These are phyloP conservation scores for Salisapilia sapeloensis DNA, from an alignment of 352 stramenopile species.

Conservation along the genomic window DNA sequence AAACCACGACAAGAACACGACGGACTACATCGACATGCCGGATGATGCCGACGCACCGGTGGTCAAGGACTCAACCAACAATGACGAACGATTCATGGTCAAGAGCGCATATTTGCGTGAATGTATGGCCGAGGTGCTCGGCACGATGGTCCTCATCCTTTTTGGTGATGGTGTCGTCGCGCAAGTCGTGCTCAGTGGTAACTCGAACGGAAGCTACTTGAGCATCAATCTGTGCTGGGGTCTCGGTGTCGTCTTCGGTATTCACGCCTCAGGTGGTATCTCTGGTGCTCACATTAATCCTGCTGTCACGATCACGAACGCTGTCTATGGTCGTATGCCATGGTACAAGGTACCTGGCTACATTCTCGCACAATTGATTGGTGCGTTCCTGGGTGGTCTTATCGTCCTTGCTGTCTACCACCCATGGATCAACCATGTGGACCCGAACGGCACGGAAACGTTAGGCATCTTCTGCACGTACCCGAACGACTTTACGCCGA, in stretches of 20 bases:
- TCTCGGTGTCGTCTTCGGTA: constrained; percentile 23
- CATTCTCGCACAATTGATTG: constrained; percentile 18
- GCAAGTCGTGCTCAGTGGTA: constrained; percentile 12
- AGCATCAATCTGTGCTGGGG: constrained; percentile 22
- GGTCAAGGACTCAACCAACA: too few species aligned
- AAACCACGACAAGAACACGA: constrained; percentile 6
- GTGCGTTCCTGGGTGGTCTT: constrained; percentile 19
- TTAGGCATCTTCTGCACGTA: constrained; percentile 32
- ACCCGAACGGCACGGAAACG: constrained; percentile 16
- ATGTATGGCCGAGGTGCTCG: constrained; percentile 15
- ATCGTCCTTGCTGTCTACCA: constrained; percentile 33
- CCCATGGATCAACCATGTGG: constrained; percentile 20
- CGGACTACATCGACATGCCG: constrained; percentile 7
- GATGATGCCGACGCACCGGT: constrained; percentile 3
- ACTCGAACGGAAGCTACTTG: constrained; percentile 13
- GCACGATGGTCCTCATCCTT: constrained; percentile 19
- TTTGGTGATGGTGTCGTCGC: constrained; percentile 15
- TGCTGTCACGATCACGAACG: constrained; percentile 5
- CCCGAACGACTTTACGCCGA: constrained; percentile 19
- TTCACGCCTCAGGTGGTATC: constrained; percentile 19
- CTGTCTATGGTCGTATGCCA: constrained; percentile 1
- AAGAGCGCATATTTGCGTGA: constrained; percentile 15
- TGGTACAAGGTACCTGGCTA: constrained; percentile 37
- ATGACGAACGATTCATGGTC: too few species aligned
- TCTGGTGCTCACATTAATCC: constrained; percentile 28